Base-by-base conservation (phyloP, 441 rosid genomes). In the Euphorbia celastroides region DNA sequence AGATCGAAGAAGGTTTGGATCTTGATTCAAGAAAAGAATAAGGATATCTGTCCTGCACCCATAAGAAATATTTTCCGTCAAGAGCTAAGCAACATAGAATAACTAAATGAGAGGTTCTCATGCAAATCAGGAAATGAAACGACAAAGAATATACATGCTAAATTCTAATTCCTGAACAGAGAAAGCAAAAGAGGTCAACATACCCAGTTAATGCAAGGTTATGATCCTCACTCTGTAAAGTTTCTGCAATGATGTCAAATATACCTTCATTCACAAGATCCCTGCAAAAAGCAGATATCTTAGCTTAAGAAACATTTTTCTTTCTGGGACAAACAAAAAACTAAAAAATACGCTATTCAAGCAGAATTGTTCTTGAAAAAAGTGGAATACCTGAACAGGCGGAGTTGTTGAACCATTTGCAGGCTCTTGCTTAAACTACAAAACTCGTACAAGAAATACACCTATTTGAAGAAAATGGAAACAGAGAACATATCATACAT, bases 11-110 rank as follows among this genome's bases (percentile, higher is more conserved):
- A 92, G 95, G 77, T 83, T 95, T 77, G 97, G 92, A 80, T 95
- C 99, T 78, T 88, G 97, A 82, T 88, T 89, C 88, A 92, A 70
- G 80, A 92, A 92, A 78, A 95, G 87, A 74, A 95, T 86, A 77
- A 95, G 96, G 77, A 95, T 92, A 82, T 95, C 99, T 90, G 99
- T 88, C 93, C 99, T 95, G 99, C 96, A 92, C 77, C 82, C 91
- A 87, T 78, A 73, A 66, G 77, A 82, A 78, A 62, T 61, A 75
- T 50, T 72, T 70, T 67, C 62, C 60, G 71, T 86, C 74, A 86
- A 44, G 83, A 50, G 25, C 66, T 66, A 61, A 20, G 32, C 13
- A 25, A 25, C 38, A 7, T 2, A 12, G n/a, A 1, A 38, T n/a
- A n/a, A n/a, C n/a, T n/a, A n/a, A n/a, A n/a, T n/a, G 6, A 25